These are phyloP conservation scores for Alternaria sp. DNA, from an alignment of 2,329 filamentous ascomycete species.

Conservation along the genomic window DNA sequence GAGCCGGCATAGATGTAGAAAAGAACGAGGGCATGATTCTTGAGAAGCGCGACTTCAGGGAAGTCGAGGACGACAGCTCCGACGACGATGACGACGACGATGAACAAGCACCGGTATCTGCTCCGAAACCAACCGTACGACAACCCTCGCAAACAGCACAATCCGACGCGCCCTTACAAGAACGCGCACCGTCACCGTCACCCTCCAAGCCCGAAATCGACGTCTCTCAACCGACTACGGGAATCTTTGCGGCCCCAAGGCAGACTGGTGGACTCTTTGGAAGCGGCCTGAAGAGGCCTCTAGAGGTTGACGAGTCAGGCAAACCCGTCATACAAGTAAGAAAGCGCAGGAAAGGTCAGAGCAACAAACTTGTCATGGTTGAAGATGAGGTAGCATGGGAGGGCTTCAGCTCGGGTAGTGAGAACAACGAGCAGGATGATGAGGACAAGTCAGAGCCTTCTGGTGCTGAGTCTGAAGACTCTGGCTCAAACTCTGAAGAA, in stretches of 20 bases:
- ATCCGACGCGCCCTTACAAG: conserved; percentile 1
- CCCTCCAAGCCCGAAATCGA: conserved; percentile 26
- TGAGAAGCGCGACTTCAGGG: conserved; percentile 44
- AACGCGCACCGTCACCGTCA: conserved; percentile 30
- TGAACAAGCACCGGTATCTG: not conserved
- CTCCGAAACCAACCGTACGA: not conserved
- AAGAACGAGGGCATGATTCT: conserved; percentile 66
- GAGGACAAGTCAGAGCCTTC: conserved; percentile 26
- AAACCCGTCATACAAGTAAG: conserved; percentile 83
- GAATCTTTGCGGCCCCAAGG: conserved; percentile 6
- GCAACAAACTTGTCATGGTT: conserved; percentile 41
- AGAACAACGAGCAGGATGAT: conserved; percentile 31
- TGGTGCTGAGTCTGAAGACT: conserved; percentile 19
- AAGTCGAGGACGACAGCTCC: conserved; percentile 35
- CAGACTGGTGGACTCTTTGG: conserved; percentile 59
- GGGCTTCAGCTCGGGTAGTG: conserved; percentile 65
- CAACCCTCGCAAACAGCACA: conserved; percentile 6
- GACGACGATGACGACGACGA: conserved; percentile 44
- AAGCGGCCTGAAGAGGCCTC: conserved; percentile 83
- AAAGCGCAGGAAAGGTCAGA: conserved; percentile 69
- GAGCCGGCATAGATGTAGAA: conserved; percentile 67
- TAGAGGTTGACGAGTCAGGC: conserved; percentile 81
- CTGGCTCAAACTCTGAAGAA: conserved; percentile 10
- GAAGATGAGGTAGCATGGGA: conserved; percentile 65
- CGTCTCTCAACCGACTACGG: conserved; percentile 1